Percentiles rank a stretch among this genome's conserved stretches.
Evolutionary conservation across 495 filamentous ascomycete genomes (phyloP).

Genomic region (Penicillium angulare): DNA sequence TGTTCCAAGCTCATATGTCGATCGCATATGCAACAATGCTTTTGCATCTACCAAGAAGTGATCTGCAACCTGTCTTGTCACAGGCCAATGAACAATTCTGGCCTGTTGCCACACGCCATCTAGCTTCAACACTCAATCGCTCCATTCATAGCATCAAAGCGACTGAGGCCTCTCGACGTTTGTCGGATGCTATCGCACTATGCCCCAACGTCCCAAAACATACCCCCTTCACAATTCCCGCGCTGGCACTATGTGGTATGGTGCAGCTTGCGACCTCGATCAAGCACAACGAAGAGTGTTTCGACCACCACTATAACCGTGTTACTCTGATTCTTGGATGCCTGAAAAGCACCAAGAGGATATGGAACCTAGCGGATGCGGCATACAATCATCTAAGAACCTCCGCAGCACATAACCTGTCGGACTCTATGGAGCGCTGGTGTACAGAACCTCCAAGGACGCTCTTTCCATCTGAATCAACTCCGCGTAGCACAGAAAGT

Average conservation of each 20-base stretch:
- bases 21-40: conserved; percentile 43
- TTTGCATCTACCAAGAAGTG: conserved; percentile 41
- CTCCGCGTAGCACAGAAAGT: conserved; percentile 20
- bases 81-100: conserved; percentile 28
- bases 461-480: conserved; percentile 20
- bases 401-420: conserved; percentile 34
- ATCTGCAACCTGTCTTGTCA: conserved; percentile 31
- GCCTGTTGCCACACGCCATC: conserved; percentile 26
- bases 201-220: conserved; percentile 39
- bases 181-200: conserved; percentile 39
- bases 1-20: conserved; percentile 44
- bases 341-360: conserved; percentile 34
- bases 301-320: conserved; percentile 43
- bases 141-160: conserved; percentile 44
- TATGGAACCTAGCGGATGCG: conserved; percentile 32
- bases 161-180: conserved; percentile 38
- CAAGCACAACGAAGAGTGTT: conserved; percentile 38
- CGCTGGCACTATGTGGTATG: conserved; percentile 35
- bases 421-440: conserved; percentile 33
- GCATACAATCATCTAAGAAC: conserved; percentile 29
- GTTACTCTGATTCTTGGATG: conserved; percentile 40
- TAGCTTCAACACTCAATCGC: conserved; percentile 37
- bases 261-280: conserved; percentile 38
- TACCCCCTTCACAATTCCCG: conserved; percentile 36
- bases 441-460: conserved; percentile 29